Base-by-base conservation (phyloP, 2,329 filamentous ascomycete genomes). In the Pseudocercospora eumusae region DNA sequence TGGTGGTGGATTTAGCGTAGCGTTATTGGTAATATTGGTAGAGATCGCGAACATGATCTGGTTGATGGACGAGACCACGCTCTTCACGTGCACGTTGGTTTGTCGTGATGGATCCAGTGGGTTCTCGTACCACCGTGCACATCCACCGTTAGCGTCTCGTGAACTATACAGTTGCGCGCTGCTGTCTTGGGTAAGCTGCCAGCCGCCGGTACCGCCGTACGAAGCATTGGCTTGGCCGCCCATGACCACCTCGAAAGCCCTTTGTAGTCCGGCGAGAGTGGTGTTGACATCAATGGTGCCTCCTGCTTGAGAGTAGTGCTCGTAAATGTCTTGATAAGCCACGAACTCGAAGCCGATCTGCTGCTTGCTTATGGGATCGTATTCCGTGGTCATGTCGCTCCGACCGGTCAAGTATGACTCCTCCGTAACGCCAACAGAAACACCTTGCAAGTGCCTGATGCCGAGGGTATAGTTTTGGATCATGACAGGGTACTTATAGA, bases 171-270 rank as follows among this genome's bases (percentile, higher is more conserved):
- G 42, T 11, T 28, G 36, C 1, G 55, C 55, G 25, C 31, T 57
- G 23, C 31, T 57, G 36, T 36, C 55, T 42, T 64, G 62, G 2
- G 54, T 9, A 9, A 64, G 52, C 2, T 45, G 20, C 27, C 25
- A 64, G 7, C 54, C 56, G 6, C 36, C 40, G 21, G n/a, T 55
- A 11, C 40, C 62, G 11, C 1, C 5, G 15, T 50, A 23, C 33
- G 62, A 20, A 18, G 27, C 40, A 64, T 42, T 60, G 27, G 64
- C 59, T n/a, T 60, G 47, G 4, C 55, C 64, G 8, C 56, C 62
- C 3, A 66, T 54, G 44, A 62, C 62, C 25, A 59, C 57, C 23
- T 60, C 31, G n/a, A 66, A 55, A 4, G 47, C 64, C 20, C 60
- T 54, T 40, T 50, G 27, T 10, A 66, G 9, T 27, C 65, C 65